Evolutionary conservation across 805 yeast genomes (phyloP).

Genomic region (Lachancea lanzarotensis): DNA sequence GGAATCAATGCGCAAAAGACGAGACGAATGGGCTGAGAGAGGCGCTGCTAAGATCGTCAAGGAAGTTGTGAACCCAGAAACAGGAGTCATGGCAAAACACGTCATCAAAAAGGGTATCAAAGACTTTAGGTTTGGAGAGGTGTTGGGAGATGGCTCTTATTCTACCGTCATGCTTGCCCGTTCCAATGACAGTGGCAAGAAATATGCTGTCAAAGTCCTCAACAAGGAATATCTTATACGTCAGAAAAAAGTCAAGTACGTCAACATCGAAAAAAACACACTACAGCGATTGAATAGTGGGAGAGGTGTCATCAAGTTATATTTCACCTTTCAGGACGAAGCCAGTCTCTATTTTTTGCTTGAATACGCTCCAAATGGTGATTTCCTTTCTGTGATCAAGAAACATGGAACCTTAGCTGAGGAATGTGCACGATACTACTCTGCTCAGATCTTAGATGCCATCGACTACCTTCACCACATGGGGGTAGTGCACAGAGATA

Average conservation of each 20-base stretch:
- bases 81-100: conserved; percentile 48
- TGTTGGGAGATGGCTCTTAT: conserved; percentile 93
- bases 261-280: conserved; percentile 76
- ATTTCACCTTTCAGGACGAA: conserved; percentile 76
- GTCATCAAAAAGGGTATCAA: conserved; percentile 53
- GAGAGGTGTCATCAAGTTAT: conserved; percentile 59
- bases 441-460: conserved; percentile 71
- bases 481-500: conserved; percentile 76
- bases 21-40: conserved; percentile 46
- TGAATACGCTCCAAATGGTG: conserved; percentile 78
- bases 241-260: conserved; percentile 80
- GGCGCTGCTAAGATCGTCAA: conserved; percentile 56
- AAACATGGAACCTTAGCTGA: conserved; percentile 66
- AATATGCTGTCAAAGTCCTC: conserved; percentile 72
- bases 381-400: conserved; percentile 59
- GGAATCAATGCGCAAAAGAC: conserved; percentile 18
- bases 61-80: conserved; percentile 36
- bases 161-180: conserved; percentile 87
- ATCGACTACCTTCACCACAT: conserved; percentile 62
- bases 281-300: conserved; percentile 58
- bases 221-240: conserved; percentile 73
- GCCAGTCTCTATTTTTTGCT: conserved; percentile 64
- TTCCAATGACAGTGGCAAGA: conserved; percentile 63
- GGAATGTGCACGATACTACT: conserved; percentile 58
- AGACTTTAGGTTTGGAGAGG: conserved; percentile 84